Evolutionary conservation across 2,329 filamentous ascomycete genomes (phyloP).

Genomic region (Colletotrichum sp.): DNA sequence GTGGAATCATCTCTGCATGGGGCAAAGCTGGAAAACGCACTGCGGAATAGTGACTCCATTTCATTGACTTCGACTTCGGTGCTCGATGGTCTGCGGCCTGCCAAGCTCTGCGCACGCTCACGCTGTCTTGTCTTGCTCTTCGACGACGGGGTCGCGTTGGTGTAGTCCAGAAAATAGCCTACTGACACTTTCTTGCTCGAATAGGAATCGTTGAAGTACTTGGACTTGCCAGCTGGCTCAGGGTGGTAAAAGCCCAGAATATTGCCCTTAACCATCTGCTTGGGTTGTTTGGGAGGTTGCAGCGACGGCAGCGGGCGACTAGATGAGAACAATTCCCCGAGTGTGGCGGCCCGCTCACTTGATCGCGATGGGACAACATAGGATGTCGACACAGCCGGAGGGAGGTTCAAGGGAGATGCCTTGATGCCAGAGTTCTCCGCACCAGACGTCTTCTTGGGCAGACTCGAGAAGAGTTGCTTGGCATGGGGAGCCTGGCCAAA

Average conservation of each 20-base stretch:
- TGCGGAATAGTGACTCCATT: constrained; percentile 76
- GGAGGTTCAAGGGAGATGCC: constrained; percentile 48
- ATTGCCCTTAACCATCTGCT: constrained; percentile 69
- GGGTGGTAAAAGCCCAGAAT: constrained; percentile 58
- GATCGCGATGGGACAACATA: constrained; percentile 56
- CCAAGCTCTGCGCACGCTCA: constrained; percentile 73
- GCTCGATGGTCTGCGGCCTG: constrained; percentile 60
- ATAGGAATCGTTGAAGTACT: constrained; percentile 63
- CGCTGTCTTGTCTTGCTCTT: constrained; percentile 68
- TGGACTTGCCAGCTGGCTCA: constrained; percentile 60
- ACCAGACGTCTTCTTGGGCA: constrained; percentile 68
- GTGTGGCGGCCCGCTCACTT: constrained; percentile 61
- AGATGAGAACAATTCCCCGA: constrained; percentile 77
- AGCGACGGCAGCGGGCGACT: constrained; percentile 68
- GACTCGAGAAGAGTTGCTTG: constrained; percentile 84
- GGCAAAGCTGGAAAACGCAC: constrained; percentile 81
- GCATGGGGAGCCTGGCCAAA: constrained; percentile 76
- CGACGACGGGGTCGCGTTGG: constrained; percentile 63
- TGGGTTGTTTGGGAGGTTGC: constrained; percentile 74
- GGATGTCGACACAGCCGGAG: constrained; percentile 75
- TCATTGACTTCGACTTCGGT: constrained; percentile 66
- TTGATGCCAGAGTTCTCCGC: constrained; percentile 37
- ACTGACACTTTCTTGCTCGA: constrained; percentile 69
- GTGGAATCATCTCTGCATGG: constrained; percentile 76
- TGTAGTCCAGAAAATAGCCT: constrained; percentile 74